These are phyloP conservation scores for Fusarium musae DNA, from an alignment of 2,329 filamentous ascomycete species.

Conservation along the genomic window DNA sequence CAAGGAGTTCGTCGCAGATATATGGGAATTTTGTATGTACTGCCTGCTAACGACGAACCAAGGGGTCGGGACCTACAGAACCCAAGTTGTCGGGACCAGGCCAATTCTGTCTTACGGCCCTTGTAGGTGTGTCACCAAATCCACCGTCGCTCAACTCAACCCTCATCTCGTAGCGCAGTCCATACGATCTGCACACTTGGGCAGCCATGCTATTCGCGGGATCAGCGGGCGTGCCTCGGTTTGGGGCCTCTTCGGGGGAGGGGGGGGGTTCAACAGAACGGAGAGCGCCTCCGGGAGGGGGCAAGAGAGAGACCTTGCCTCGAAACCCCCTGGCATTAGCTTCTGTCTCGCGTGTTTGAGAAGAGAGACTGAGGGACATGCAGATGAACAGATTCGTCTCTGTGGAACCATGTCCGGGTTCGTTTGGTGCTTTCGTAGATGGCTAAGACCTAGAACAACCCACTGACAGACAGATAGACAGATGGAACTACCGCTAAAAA, in stretches of 20 bases:
- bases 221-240: slow-evolving; percentile 15
- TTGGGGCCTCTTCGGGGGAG: slow-evolving; percentile 4
- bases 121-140: slow-evolving; percentile 11
- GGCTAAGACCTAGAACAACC: not conserved
- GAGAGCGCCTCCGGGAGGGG: slow-evolving; percentile 2
- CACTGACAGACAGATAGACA: not conserved
- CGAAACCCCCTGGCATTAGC: slow-evolving; percentile 9
- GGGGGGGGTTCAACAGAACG: not conserved
- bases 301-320: not conserved
- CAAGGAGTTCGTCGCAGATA: slow-evolving; percentile 26
- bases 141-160: slow-evolving; percentile 2
- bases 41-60: not conserved
- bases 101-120: slow-evolving; percentile 11
- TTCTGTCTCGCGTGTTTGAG: not conserved
- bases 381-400: not conserved
- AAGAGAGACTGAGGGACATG: not conserved
- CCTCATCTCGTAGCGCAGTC: not conserved
- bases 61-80: slow-evolving; percentile 10
- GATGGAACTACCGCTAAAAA: not conserved
- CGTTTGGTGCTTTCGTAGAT: not conserved
- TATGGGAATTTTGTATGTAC: slow-evolving; percentile 1
- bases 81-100: slow-evolving; percentile 19
- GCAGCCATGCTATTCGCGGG: slow-evolving; percentile 19
- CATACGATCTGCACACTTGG: slow-evolving; percentile 3
- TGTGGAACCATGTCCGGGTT: not conserved